These are phyloP conservation scores for Entomortierella lignicola DNA, from an alignment of 192 early-diverging fungal genomes.

Conservation along the genomic window DNA sequence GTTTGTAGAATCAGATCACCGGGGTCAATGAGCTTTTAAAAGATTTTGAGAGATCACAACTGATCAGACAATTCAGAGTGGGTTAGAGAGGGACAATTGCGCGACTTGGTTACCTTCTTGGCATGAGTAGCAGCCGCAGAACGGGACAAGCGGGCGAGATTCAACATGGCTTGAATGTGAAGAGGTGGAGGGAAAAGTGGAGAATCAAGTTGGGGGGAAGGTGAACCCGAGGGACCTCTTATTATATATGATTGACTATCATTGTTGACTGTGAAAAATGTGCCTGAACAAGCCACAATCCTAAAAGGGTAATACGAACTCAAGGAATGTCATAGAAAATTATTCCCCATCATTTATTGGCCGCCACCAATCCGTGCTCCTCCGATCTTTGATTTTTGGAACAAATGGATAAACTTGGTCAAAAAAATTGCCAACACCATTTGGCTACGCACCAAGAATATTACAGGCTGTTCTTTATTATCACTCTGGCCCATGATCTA, in stretches of 20 bases:
- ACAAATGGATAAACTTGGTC: too few species aligned
- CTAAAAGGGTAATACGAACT: conserved; percentile 25
- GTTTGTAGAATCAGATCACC: conserved; percentile 17
- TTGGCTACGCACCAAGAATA: neutral
- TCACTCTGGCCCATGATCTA: neutral
- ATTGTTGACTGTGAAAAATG: conserved; percentile 11
- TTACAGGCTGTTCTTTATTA: neutral
- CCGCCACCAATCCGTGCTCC: neutral
- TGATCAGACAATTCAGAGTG: conserved; percentile 9
- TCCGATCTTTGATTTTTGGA: neutral
- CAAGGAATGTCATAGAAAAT: conserved; percentile 9
- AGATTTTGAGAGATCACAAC: neutral
- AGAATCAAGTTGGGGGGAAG: conserved; percentile 12
- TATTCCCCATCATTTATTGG: too few species aligned
- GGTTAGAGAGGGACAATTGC: neutral
- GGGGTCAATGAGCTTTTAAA: neutral
- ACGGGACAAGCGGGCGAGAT: conserved; percentile 51
- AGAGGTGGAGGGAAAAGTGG: conserved; percentile 5
- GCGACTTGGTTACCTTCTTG: conserved; percentile 28
- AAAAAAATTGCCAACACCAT: neutral
- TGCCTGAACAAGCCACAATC: conserved; percentile 13
- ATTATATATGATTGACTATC: conserved; percentile 1
- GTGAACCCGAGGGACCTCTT: neutral
- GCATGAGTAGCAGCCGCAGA: conserved; percentile 27
- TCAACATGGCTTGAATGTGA: conserved; percentile 29